Base-by-base conservation (phyloP, 1,139 yeast genomes). In the Sugiyamaella novakii region DNA sequence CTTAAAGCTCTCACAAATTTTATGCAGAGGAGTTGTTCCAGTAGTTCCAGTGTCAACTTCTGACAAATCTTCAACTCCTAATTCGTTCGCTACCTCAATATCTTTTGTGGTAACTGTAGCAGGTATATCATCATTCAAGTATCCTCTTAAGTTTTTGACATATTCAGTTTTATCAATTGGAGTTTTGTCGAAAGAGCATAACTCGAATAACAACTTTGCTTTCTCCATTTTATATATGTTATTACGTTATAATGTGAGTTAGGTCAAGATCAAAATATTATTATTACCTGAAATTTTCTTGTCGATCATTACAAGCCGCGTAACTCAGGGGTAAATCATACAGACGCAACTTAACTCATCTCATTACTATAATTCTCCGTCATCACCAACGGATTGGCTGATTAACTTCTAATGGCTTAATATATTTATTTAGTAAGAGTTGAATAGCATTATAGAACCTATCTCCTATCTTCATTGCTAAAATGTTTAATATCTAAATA, bases 71-170 rank as follows among this genome's bases (percentile, higher is more conserved):
- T 50, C 40, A 5, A 30, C 49, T 5, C 36, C 45, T 5, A 19
- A 33, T 12, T 42, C 43, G 19, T 48, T 42, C 22, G 56, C 53
- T 8, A 53, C 42, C 21, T 78, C 87, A 15, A 46, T 21, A 62
- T 87, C 95, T 65, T 86, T 92, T 7, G 84, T 68, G 1, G 95
- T 87, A 54, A 87, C 84, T 0, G 95, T 87, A 1, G 95, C 80
- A 2, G 95, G 94, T 10, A 87, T 79, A 0, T 94, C 95, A 31
- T 94, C 95, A 30, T 73, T 72, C 45, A 87, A 68, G 54, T 72
- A 77, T 40, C 60, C 65, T 33, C 70, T 71, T 41, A 87, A 66
- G 7, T 72, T 68, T 0, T 61, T 68, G 4, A 81, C 51, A 59
- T 83, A 79, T 5, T 51, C 55, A 1, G 69, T 72, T 2, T 59